Evolutionary conservation across 2,329 filamentous ascomycete species (phyloP).

Genomic region (Talaromyces sp.): DNA sequence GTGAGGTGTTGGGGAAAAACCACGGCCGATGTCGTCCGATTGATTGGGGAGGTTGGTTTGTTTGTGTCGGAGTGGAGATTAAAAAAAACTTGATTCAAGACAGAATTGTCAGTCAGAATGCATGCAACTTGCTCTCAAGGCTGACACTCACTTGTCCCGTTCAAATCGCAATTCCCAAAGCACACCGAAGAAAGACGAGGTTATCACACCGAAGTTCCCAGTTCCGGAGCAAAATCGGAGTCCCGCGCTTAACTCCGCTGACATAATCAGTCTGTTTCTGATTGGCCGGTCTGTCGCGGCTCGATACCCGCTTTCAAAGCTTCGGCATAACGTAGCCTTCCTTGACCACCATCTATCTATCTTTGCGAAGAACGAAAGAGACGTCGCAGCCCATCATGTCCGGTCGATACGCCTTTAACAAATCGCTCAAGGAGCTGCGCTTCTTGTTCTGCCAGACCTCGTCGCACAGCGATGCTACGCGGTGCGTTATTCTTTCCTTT

Average conservation of each 20-base stretch:
- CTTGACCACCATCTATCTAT: neutral
- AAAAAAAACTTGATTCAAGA: neutral
- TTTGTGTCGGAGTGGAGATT: neutral
- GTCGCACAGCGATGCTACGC: constrained; percentile 79
- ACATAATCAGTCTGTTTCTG: constrained; percentile 20
- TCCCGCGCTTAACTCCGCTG: constrained; percentile 19
- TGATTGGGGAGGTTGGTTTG: neutral
- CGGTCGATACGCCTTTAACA: constrained; percentile 84
- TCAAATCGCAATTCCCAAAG: no score
- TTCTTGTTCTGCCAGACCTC: constrained; percentile 96
- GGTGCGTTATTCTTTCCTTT: constrained; percentile 52
- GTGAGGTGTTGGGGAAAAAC: neutral
- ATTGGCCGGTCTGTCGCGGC: constrained; percentile 3
- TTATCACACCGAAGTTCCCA: neutral
- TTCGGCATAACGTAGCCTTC: neutral
- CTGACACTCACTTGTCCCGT: neutral
- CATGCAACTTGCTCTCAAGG: neutral
- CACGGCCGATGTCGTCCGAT: neutral
- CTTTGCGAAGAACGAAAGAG: neutral
- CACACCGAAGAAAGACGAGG: neutral
- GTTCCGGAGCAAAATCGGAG: constrained; percentile 3
- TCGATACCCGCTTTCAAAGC: neutral
- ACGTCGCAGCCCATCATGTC: constrained; percentile 59
- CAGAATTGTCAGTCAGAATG: neutral
- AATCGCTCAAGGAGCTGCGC: constrained; percentile 86